Evolutionary conservation across 805 yeast species (phyloP).

Genomic region (Suhomyces vadensis): DNA sequence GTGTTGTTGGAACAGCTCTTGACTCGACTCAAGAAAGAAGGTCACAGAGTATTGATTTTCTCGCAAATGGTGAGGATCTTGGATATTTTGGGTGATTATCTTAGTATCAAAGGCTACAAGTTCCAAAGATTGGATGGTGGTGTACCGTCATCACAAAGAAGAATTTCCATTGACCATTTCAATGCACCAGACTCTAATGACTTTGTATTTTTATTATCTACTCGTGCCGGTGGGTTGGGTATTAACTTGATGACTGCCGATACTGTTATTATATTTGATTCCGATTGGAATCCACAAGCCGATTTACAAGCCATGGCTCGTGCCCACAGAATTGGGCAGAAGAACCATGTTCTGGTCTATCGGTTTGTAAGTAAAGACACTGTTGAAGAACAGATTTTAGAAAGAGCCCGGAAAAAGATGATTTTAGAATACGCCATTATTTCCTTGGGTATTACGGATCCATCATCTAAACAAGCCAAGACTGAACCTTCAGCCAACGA

Average conservation of each 20-base stretch:
- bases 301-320: conserved; percentile 99
- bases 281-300: conserved; percentile 99
- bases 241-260: conserved; percentile 99
- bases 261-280: conserved; percentile 95
- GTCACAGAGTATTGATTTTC: conserved; percentile 92
- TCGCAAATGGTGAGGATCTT: conserved; percentile 97
- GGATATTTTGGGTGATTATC: conserved; percentile 91
- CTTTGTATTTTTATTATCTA: conserved; percentile 83
- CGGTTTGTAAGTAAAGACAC: conserved; percentile 98
- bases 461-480: conserved; percentile 53
- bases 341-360: conserved; percentile 95
- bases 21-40: conserved; percentile 83
- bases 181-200: conserved; percentile 92
- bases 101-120: conserved; percentile 79
- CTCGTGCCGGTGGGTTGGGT: conserved; percentile 99
- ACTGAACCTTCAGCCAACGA: conserved; percentile 82
- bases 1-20: conserved; percentile 88
- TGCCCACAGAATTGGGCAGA: conserved; percentile 99
- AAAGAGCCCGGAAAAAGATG: conserved; percentile 97
- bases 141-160: conserved; percentile 87
- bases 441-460: conserved; percentile 91
- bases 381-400: conserved; percentile 95
- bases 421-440: conserved; percentile 96
- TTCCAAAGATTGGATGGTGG: conserved; percentile 98
- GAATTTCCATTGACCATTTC: conserved; percentile 94